A percentile compares a stretch with the other conserved stretches of the same genome.
Conservation (phyloP, 176 grass and related monocot genomes). For the Rhynchospora pubera region DNA sequence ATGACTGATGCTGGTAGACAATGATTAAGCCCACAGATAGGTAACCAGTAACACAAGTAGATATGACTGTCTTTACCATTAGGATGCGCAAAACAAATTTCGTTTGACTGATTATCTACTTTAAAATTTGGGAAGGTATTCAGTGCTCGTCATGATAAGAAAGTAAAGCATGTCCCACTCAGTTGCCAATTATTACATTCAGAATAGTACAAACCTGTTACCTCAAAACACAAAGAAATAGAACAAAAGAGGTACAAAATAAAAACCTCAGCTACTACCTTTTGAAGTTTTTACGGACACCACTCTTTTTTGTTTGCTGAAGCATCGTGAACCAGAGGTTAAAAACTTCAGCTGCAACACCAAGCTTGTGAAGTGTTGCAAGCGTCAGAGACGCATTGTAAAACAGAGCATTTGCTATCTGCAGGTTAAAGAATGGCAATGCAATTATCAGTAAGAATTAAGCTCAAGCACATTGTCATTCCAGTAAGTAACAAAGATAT, state of each 20-base stretch:
- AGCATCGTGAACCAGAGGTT: conserved; percentile 80
- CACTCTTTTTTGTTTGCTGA: conserved; percentile 69
- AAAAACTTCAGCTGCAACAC: conserved; percentile 65
- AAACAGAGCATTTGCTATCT: conserved; percentile 78
- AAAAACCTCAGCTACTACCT: conserved; percentile 26
- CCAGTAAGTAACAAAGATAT: not conserved
- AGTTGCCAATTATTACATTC: not conserved
- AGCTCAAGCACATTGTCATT: not conserved
- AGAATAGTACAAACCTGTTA: not conserved
- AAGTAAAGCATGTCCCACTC: not conserved
- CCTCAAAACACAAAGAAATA: not conserved
- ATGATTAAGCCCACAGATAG: not conserved
- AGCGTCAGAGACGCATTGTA: conserved; percentile 73
- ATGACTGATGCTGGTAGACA: not conserved
- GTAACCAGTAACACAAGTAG: not conserved
- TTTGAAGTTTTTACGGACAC: conserved; percentile 60
- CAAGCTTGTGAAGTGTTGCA: conserved; percentile 54
- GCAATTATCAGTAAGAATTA: conserved; percentile 13
- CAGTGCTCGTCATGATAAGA: not conserved
- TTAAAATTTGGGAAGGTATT: not conserved
- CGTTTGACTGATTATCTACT: not conserved
- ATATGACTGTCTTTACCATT: not conserved
- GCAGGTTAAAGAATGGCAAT: conserved; percentile 26
- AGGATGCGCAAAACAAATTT: not conserved
- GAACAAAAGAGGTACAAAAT: not conserved